Conservation (phyloP, 257 asterid genomes). For the Petrea volubilis region DNA sequence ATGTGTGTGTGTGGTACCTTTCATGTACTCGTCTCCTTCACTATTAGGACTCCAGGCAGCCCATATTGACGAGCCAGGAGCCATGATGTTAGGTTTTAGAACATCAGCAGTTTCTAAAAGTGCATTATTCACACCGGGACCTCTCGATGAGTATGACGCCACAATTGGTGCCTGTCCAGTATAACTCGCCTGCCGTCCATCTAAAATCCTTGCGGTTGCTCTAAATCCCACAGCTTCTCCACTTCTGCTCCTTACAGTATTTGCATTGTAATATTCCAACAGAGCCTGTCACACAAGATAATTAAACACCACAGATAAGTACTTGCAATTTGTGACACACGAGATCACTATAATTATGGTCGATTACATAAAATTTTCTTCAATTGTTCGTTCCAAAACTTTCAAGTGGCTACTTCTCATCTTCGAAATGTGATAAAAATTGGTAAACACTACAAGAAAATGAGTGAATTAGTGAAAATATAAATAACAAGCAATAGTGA, state of each 20-base stretch:
- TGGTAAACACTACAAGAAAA: too few species aligned
- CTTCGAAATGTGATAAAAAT: too few species aligned
- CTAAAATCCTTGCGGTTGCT: slow-evolving; percentile 56
- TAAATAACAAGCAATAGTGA: too few species aligned
- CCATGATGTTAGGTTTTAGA: slow-evolving; percentile 73
- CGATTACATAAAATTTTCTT: too few species aligned
- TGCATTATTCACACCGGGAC: slow-evolving; percentile 60
- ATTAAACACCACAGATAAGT: neutral
- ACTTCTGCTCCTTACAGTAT: slow-evolving; percentile 51
- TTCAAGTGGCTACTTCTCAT: too few species aligned
- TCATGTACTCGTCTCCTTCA: slow-evolving; percentile 54
- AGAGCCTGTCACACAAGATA: slow-evolving; percentile 36
- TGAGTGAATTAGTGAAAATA: too few species aligned
- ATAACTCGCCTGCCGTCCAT: slow-evolving; percentile 57
- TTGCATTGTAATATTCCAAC: slow-evolving; percentile 56
- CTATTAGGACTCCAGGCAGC: slow-evolving; percentile 76
- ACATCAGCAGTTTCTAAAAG: slow-evolving; percentile 62
- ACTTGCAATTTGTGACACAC: neutral
- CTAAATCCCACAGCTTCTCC: slow-evolving; percentile 50
- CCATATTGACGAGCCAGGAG: slow-evolving; percentile 82
- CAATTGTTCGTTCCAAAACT: too few species aligned
- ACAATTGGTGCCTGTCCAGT: slow-evolving; percentile 54
- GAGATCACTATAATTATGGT: too few species aligned
- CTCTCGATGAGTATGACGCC: slow-evolving; percentile 71
- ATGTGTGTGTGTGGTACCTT: too few species aligned